These are phyloP conservation scores for Lactarius akahatsu DNA, from an alignment of 768 basidiomycete species.

Conservation along the genomic window DNA sequence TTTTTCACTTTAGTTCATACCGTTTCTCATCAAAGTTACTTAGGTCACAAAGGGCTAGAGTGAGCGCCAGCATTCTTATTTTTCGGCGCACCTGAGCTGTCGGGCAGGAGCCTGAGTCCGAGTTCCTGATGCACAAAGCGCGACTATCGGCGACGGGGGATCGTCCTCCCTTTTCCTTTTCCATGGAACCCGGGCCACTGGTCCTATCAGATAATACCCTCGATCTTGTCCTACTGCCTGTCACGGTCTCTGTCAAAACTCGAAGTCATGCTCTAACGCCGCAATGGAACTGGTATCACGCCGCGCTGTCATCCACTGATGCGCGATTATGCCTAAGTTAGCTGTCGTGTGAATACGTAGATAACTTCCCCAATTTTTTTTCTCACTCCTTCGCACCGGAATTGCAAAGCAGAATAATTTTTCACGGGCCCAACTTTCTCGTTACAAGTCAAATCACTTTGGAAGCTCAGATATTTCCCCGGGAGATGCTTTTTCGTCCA, in stretches of 20 bases:
- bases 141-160: neutral
- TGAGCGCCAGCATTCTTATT: neutral
- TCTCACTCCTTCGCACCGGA: neutral
- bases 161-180: no score
- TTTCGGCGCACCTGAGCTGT: neutral
- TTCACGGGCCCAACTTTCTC: neutral
- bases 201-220: neutral
- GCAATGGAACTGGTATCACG: neutral
- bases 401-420: neutral
- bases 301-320: neutral
- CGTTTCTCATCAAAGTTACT: neutral
- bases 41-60: neutral
- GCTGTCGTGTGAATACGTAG: neutral
- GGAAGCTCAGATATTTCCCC: constrained; percentile 23
- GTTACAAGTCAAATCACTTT: neutral
- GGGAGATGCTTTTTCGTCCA: constrained; percentile 13
- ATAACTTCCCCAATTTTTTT: neutral
- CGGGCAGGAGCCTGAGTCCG: neutral
- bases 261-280: no score
- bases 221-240: neutral
- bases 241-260: no score
- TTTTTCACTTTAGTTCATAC: neutral
- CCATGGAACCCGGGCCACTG: no score
- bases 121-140: neutral
- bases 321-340: no score